phyloP scores from a whole-genome alignment of 2,329 filamentous ascomycete species.

The Waltergamsia citrina region DNA sequence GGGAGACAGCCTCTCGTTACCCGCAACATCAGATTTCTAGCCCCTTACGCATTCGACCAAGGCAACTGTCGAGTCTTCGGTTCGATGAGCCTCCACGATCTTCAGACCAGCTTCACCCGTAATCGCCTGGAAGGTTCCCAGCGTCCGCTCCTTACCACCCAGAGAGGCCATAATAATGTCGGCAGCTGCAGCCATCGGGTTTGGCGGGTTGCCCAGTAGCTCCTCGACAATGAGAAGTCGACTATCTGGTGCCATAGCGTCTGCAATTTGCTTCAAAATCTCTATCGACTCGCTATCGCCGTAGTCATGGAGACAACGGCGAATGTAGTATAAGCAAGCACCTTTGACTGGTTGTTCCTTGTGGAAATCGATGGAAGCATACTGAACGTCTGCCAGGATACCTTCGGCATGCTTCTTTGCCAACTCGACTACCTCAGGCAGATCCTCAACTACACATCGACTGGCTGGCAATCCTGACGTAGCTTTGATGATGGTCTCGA shows the following conservation, averaged over 20 bases:
- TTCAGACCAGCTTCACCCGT: conserved; percentile 13
- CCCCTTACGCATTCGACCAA: conserved; percentile 12
- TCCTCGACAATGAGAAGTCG: conserved; percentile 21
- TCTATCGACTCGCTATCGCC: conserved; percentile 17
- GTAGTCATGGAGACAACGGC: conserved; percentile 26
- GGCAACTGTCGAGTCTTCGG: conserved; percentile 5
- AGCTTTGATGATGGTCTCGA: conserved; percentile 14
- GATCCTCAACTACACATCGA: conserved; percentile 21
- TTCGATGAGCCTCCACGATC: conserved; percentile 12
- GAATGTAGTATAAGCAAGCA: conserved; percentile 24
- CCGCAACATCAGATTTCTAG: neutral
- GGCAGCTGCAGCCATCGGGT: conserved; percentile 11
- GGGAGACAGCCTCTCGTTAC: too few relatives aligned
- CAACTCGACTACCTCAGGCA: conserved; percentile 16
- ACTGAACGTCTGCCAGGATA: conserved; percentile 9
- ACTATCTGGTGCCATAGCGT: conserved; percentile 20
- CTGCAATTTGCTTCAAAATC: conserved; percentile 17
- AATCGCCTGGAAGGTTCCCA: conserved; percentile 14
- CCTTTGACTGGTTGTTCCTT: conserved; percentile 19
- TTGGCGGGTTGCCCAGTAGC: conserved; percentile 16
- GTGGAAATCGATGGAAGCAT: conserved; percentile 19
- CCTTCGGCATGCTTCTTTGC: conserved; percentile 9
- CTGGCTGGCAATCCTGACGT: conserved; percentile 13
- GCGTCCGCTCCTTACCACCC: conserved; percentile 21
- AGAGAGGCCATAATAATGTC: conserved; percentile 21